A percentile compares a stretch with the other conserved stretches of the same genome.
phyloP scores from a whole-genome alignment of 1,284 basidiomycete genomes.

The Sporisorium exsertum region DNA sequence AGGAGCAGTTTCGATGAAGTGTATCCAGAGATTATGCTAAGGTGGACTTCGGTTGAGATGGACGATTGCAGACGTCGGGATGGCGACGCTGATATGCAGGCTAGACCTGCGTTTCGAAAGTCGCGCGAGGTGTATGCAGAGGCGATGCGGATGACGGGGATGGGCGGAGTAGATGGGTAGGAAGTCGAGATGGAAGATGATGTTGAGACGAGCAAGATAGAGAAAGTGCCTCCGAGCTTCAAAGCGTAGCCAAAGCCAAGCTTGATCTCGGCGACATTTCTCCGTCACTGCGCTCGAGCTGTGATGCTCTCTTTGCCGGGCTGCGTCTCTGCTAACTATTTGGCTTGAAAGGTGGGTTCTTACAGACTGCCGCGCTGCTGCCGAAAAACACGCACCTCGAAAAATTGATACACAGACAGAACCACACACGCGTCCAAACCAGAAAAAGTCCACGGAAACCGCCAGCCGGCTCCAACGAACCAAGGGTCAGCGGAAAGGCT shows the following conservation, averaged over 20 bases:
- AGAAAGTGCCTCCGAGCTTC: not conserved
- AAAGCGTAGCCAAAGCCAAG: not conserved
- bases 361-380: conserved; percentile 5
- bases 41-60: not conserved
- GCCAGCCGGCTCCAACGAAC: not conserved
- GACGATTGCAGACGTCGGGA: not conserved
- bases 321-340: conserved; percentile 1
- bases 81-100: not conserved
- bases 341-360: not conserved
- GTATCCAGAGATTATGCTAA: not conserved
- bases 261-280: conserved; percentile 10
- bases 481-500: not conserved
- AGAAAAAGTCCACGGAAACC: conserved; percentile 6
- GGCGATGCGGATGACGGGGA: not conserved
- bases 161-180: not conserved
- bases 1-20: not conserved
- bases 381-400: conserved; percentile 2
- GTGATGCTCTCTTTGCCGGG: too few species aligned
- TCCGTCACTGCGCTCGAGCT: conserved; percentile 6
- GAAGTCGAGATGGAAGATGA: not conserved
- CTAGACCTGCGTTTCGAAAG: not conserved
- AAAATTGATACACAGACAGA: conserved; percentile 9
- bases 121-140: not conserved
- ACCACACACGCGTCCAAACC: conserved; percentile 6
- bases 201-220: not conserved